These are phyloP conservation scores for Eucalyptus tenuipes DNA, from an alignment of 345 rosid genomes.

Conservation along the genomic window DNA sequence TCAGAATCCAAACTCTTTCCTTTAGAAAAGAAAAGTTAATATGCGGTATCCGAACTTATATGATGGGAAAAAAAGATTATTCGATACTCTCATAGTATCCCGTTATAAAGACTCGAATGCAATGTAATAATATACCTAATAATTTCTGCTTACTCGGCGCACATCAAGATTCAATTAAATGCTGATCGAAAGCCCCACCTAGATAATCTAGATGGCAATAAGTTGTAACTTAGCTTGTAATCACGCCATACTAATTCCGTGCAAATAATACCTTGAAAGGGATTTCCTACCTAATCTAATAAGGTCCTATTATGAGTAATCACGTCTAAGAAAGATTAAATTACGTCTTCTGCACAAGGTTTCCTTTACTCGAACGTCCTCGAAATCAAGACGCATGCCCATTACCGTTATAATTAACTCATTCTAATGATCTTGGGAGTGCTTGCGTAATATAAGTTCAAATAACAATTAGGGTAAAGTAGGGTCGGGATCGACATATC, in stretches of 20 bases:
- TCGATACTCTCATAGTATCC: too few species aligned
- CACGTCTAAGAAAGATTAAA: neutral
- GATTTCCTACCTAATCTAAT: neutral
- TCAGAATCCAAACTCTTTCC: neutral
- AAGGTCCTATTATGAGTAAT: neutral
- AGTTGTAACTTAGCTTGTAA: neutral
- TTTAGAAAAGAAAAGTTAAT: neutral
- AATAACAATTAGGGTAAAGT: neutral
- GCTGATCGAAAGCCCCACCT: neutral
- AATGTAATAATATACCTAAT: neutral
- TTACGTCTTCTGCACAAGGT: neutral
- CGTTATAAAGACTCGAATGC: neutral
- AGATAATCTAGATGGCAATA: neutral
- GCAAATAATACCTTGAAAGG: neutral
- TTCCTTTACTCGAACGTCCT: neutral
- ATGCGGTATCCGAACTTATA: neutral
- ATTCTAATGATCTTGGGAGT: neutral
- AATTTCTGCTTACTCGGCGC: neutral
- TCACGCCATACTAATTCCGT: neutral
- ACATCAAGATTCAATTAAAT: neutral
- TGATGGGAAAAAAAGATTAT: neutral
- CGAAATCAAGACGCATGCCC: neutral
- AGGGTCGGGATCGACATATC: neutral
- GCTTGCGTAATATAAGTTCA: neutral
- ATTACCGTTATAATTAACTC: neutral